Evolutionary conservation across 352 stramenopile genomes (phyloP), one percentile per base, ranked within the genome.

Genomic region (Halophytophthora batemanensis): DNA sequence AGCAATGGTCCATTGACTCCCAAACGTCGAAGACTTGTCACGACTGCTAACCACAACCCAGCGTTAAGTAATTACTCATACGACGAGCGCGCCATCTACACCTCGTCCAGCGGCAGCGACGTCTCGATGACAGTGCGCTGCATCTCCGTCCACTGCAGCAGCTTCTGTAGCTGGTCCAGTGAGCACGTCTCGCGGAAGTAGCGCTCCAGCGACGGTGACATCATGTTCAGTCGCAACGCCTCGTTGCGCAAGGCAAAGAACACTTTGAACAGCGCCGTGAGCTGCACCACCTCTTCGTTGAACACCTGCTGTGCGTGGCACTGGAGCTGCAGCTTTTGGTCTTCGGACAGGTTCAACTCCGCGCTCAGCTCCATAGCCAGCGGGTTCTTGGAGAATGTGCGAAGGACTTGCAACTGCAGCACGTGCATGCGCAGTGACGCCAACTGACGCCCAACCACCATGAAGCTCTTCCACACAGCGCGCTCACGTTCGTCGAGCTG

Each of bases 181-280:
- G 79, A 82, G 59, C 78, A 87, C 38, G 64, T 36, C 14, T 87
- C 77, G 22, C 72, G 75, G 40, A 94, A 82, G 59, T 79, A 82
- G 36, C 51, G 59, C 53, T 94, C 83, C 29, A 94, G 60, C 25
- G 68, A 78, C 14, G 83, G 83, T 6, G 72, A 75, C 45, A 93
- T 36, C n/a, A 85, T 55, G 48, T 85, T 82, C 8, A 93, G 51
- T 21, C 62, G 68, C 45, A 82, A n/a, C 10, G 82, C 82, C 59
- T 88, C 76, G 28, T 72, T 73, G 12, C 82, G 80, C 33, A 93
- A 45, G 2, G 68, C 75, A 42, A 85, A 77, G 64, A 90, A 93
- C 14, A 85, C 73, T 54, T 93, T 93, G 56, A 93, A 86, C 21
- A 93, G 64, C 61, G 80, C 76, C 29, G 78, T 74, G 42, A 91